phyloP scores from a whole-genome alignment of 306 rosid species.

The Quercus wislizeni region DNA sequence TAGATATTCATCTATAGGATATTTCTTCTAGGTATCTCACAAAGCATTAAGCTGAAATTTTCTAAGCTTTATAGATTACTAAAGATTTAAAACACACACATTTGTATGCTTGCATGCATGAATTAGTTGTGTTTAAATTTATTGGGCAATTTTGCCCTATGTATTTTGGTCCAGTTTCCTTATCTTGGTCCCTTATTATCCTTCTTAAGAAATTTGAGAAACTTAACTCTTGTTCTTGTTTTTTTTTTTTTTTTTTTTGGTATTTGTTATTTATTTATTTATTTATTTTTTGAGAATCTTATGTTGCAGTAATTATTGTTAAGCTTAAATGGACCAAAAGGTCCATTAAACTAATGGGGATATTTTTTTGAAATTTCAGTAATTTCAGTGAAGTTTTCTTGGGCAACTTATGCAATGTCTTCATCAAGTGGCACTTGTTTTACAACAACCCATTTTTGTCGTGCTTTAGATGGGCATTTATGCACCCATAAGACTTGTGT shows the following conservation, averaged over 20 bases:
- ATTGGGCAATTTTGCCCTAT: background rate
- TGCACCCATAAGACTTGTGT: no score
- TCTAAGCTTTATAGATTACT: background rate
- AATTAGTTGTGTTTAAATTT: background rate
- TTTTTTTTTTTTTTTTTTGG: background rate
- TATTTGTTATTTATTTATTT: no score
- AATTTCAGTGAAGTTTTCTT: no score
- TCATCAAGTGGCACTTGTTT: no score
- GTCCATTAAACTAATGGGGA: background rate
- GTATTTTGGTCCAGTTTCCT: background rate
- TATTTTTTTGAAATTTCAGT: no score
- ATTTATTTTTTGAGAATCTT: no score
- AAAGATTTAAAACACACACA: background rate
- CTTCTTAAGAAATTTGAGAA: background rate
- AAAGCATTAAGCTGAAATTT: background rate
- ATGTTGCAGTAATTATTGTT: background rate
- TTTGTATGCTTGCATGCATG: background rate
- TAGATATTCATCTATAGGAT: constrained; percentile 94
- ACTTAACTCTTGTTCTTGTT: background rate
- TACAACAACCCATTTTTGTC: no score
- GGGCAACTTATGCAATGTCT: no score
- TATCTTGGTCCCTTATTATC: background rate
- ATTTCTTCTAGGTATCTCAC: constrained; percentile 62
- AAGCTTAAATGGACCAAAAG: background rate
- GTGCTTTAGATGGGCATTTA: no score